Evolutionary conservation across 257 asterid species (phyloP), one percentile per base, ranked within the genome.

Genomic region (Przewalskia tangutica): DNA sequence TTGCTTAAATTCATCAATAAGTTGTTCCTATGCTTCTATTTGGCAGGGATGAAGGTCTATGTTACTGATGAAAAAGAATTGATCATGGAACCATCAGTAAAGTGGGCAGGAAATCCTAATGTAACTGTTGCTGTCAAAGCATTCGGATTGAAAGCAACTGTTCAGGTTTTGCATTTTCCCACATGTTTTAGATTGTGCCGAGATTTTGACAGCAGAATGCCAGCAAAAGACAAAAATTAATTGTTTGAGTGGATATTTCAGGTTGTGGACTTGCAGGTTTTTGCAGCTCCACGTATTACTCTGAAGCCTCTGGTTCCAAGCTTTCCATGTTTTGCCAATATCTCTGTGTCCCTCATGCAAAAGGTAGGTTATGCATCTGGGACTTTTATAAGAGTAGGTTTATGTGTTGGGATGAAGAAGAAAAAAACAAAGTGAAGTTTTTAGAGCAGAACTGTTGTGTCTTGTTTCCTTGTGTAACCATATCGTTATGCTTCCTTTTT

Each of bases 81-180:
- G 94, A 96, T 96, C 87, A 92, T 96, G 98, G 98, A 96, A 88
- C 99, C 99, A 86, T 89, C 84, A 59, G n/a, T 96, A 77, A 96
- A 96, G 88, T 94, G 99, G 99, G 99, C 99, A 1, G 98, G 93
- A 59, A 94, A 94, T 89, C 99, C 99, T 84, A 90, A 96, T 83
- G 86, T 96, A 46, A 82, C 89, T 34, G 86, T 96, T 80, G 93
- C 91, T 53, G 92, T 91, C 70, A 94, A 78, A 89, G 97, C 99
- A 73, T 96, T 73, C 75, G 98, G 99, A 82, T 80, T 96, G 78
- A 94, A 91, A 86, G 93, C 97, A 60, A 96, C 98, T 34, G 92
- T 88, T 87, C 99, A 96, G 98, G 99, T 94, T 73, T 65, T 81
- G 63, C 82, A 66, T 86, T 80, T 62, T 77, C 77, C 80, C 77